These are phyloP conservation scores for Candida cerambycidarum DNA, from an alignment of 805 yeast genomes.

Conservation along the genomic window DNA sequence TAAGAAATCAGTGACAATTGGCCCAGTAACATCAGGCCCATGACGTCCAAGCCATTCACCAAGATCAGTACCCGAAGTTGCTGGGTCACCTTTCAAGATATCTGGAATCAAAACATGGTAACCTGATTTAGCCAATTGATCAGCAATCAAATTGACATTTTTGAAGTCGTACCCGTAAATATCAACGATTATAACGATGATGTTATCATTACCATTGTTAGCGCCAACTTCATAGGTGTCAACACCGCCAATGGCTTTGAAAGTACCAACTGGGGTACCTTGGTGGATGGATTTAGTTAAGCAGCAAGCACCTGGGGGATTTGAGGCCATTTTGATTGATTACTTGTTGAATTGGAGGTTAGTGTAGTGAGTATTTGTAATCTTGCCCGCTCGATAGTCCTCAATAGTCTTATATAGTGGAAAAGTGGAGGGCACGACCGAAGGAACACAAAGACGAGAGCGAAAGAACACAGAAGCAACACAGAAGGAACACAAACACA, in stretches of 20 bases:
- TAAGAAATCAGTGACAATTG: conserved; percentile 51
- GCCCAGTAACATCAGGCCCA: conserved; percentile 45
- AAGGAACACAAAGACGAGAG: too few relatives aligned
- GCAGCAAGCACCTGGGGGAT: conserved; percentile 54
- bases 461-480: too few relatives aligned
- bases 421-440: too few relatives aligned
- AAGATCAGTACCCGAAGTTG: conserved; percentile 6
- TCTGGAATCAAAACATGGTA: conserved; percentile 78
- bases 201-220: conserved; percentile 35
- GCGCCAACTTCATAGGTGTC: conserved; percentile 32
- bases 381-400: neutral
- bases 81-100: conserved; percentile 54
- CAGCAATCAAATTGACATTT: conserved; percentile 65
- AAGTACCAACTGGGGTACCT: conserved; percentile 50
- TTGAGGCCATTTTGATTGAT: conserved; percentile 44
- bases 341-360: neutral
- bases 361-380: neutral
- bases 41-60: conserved; percentile 58
- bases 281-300: conserved; percentile 42
- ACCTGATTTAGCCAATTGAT: conserved; percentile 58
- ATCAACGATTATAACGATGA: conserved; percentile 68
- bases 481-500: too few relatives aligned
- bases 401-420: too few relatives aligned
- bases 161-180: conserved; percentile 59
- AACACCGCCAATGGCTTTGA: conserved; percentile 42